Conservation (phyloP, 257 asterid species). For the Cordia subcordata region DNA sequence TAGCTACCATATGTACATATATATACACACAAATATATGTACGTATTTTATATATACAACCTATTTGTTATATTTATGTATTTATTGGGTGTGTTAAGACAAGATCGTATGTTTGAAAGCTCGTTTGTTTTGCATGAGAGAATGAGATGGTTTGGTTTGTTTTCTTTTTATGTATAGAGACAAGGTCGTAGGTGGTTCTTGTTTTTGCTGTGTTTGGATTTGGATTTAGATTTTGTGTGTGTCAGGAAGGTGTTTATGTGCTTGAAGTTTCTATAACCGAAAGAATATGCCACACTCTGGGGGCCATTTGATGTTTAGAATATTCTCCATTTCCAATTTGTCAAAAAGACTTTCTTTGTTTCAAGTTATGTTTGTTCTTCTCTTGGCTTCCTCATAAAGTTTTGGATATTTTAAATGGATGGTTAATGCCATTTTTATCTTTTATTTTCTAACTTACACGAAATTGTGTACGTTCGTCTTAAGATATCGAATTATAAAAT, state of each 20-base stretch:
- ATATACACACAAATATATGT: too few species aligned
- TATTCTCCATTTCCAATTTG: background rate
- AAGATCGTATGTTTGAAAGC: background rate
- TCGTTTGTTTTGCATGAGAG: constrained; percentile 1
- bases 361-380: background rate
- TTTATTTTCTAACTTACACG: too few species aligned
- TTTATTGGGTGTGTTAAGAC: background rate
- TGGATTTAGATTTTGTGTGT: background rate
- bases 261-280: background rate
- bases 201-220: background rate
- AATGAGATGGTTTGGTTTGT: constrained; percentile 1
- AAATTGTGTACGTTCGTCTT: too few species aligned
- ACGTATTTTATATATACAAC: too few species aligned
- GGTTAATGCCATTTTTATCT: too few species aligned
- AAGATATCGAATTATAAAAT: too few species aligned
- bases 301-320: background rate
- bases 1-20: background rate
- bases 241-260: background rate
- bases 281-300: background rate
- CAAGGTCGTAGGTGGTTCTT: background rate
- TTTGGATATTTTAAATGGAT: too few species aligned
- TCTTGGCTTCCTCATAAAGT: background rate
- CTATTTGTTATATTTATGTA: too few species aligned
- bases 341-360: too few species aligned
- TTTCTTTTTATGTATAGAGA: background rate